Evolutionary conservation across 108 stramenopile species (phyloP).

Genomic region (Chaetoceros muelleri): DNA sequence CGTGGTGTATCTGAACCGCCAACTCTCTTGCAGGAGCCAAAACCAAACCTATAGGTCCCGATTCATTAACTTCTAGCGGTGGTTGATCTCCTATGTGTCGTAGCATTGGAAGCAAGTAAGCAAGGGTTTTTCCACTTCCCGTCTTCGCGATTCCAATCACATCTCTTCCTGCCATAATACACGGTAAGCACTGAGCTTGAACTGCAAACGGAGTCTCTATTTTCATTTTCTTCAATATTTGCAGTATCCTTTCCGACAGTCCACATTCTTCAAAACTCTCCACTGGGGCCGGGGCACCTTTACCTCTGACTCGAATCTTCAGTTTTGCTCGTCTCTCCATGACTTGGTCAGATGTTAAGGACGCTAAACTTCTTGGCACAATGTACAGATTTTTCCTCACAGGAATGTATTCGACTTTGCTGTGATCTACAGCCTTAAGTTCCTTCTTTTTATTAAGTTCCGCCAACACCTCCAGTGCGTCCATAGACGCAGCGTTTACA

Average conservation of each 20-base stretch:
- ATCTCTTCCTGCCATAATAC: slow-evolving; percentile 97
- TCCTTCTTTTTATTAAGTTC: slow-evolving; percentile 93
- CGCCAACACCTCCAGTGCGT: slow-evolving; percentile 85
- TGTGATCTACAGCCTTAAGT: slow-evolving; percentile 91
- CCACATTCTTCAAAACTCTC: slow-evolving; percentile 87
- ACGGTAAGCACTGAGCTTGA: slow-evolving; percentile 95
- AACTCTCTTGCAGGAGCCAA: slow-evolving; percentile 96
- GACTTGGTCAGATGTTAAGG: slow-evolving; percentile 54
- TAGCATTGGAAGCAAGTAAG: slow-evolving; percentile 91
- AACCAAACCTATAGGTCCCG: slow-evolving; percentile 93
- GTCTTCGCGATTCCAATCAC: slow-evolving; percentile 99
- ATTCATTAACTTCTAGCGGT: slow-evolving; percentile 73
- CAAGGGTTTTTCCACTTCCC: slow-evolving; percentile 94
- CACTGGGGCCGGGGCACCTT: slow-evolving; percentile 89
- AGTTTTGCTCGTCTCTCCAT: slow-evolving; percentile 57
- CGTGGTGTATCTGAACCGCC: slow-evolving; percentile 92
- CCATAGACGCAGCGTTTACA: slow-evolving; percentile 53
- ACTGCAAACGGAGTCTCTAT: slow-evolving; percentile 88
- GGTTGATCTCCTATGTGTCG: slow-evolving; percentile 93
- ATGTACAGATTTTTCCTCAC: slow-evolving; percentile 93
- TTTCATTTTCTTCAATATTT: slow-evolving; percentile 46
- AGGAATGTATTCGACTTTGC: slow-evolving; percentile 75
- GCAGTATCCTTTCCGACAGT: slow-evolving; percentile 75
- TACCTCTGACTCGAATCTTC: slow-evolving; percentile 83
- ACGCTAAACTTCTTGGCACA: slow-evolving; percentile 73